phyloP scores from a whole-genome alignment of 768 basidiomycete genomes.

The Boletus reticulatus region DNA sequence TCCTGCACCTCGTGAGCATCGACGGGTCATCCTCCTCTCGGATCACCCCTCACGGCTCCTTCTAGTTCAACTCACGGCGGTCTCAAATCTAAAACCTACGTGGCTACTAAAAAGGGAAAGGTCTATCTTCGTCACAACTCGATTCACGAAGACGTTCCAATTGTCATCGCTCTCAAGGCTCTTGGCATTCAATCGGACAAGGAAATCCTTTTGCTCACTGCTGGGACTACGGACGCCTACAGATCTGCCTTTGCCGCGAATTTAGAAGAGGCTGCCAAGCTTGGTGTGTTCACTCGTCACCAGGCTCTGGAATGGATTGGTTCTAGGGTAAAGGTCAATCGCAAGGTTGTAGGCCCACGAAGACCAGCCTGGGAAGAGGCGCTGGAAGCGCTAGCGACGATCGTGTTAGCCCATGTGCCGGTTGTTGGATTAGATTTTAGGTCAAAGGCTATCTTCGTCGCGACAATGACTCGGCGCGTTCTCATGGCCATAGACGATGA shows the following conservation, averaged over 20 bases:
- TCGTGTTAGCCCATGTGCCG: slow-evolving; percentile 94
- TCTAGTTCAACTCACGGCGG: slow-evolving; percentile 76
- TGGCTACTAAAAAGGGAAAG: slow-evolving; percentile 90
- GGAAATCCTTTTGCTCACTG: slow-evolving; percentile 92
- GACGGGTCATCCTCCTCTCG: neutral
- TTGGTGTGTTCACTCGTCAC: slow-evolving; percentile 87
- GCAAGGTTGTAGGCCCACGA: slow-evolving; percentile 75
- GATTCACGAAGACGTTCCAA: slow-evolving; percentile 94
- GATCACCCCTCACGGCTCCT: slow-evolving; percentile 8
- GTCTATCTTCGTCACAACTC: slow-evolving; percentile 98
- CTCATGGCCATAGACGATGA: slow-evolving; percentile 96
- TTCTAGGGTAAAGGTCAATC: slow-evolving; percentile 84
- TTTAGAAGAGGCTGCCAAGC: slow-evolving; percentile 90
- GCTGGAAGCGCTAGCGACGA: slow-evolving; percentile 93
- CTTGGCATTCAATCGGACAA: slow-evolving; percentile 97
- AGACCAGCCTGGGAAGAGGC: slow-evolving; percentile 94
- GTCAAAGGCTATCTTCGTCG: slow-evolving; percentile 94
- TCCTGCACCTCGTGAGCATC: slow-evolving; percentile 89
- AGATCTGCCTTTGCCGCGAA: slow-evolving; percentile 85
- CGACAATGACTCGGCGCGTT: slow-evolving; percentile 95
- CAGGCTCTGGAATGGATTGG: slow-evolving; percentile 97
- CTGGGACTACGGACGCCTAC: slow-evolving; percentile 88
- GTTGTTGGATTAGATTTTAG: slow-evolving; percentile 87
- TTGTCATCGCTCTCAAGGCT: slow-evolving; percentile 94
- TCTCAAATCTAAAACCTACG: slow-evolving; percentile 96